Percentiles rank a stretch among this genome's conserved stretches.
phyloP scores from a whole-genome alignment of 1,284 basidiomycete genomes.

The Trametes versicolor region DNA sequence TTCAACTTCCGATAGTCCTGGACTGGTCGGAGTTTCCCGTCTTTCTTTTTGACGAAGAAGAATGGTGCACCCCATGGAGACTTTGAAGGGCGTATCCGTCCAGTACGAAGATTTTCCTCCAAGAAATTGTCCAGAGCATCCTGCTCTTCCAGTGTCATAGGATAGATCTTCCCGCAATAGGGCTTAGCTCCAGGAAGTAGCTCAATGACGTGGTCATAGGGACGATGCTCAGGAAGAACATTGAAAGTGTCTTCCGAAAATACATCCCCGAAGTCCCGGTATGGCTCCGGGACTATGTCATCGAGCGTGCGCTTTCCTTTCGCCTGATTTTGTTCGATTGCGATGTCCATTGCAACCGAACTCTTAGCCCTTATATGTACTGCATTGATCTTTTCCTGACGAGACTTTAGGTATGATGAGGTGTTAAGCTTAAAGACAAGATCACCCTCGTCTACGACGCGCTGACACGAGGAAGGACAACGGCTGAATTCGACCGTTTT shows the following conservation, averaged over 20 bases:
- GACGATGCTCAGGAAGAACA: conserved; percentile 23
- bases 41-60: conserved; percentile 54
- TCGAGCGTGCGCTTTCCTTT: conserved; percentile 15
- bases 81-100: conserved; percentile 39
- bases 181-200: conserved; percentile 25
- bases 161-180: conserved; percentile 37
- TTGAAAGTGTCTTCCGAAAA: conserved; percentile 28
- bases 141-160: conserved; percentile 38
- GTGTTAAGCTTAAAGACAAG: conserved; percentile 24
- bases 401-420: conserved; percentile 2
- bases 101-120: conserved; percentile 42
- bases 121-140: conserved; percentile 40
- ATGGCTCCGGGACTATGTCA: conserved; percentile 25
- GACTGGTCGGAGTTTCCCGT: conserved; percentile 43
- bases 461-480: conserved; percentile 26
- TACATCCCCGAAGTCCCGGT: conserved; percentile 28
- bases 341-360: conserved; percentile 11
- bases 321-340: conserved; percentile 13
- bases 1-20: conserved; percentile 44
- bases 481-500: conserved; percentile 22
- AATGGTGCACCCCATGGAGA: conserved; percentile 44
- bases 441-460: conserved; percentile 28
- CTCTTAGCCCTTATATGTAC: conserved; percentile 1
- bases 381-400: background rate
- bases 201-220: conserved; percentile 37